phyloP scores from a whole-genome alignment of 2,329 filamentous ascomycete genomes.

The Epichloe scottii region DNA sequence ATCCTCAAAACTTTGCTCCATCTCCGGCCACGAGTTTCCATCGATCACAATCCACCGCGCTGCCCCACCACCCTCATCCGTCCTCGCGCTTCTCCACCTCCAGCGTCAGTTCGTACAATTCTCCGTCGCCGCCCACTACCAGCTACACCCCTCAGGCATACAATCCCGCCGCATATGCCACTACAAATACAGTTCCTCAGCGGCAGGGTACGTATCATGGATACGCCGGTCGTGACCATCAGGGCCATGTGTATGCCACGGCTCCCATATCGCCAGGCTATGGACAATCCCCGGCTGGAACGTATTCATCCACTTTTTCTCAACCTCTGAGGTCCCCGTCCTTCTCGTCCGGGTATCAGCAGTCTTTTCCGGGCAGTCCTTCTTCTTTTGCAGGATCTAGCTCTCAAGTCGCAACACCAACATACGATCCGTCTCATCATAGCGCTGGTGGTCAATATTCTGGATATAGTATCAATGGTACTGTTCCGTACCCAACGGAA shows the following conservation, averaged over 20 bases:
- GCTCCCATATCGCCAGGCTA: constrained; percentile 24
- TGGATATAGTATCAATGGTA: constrained; percentile 13
- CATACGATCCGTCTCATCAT: constrained; percentile 26
- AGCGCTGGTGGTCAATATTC: constrained; percentile 17
- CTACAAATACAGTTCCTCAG: constrained; percentile 30
- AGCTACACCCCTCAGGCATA: constrained; percentile 40
- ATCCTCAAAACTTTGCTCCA: constrained; percentile 51
- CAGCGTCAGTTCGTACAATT: constrained; percentile 17
- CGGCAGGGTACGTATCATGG: constrained; percentile 38
- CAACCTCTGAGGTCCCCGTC: constrained; percentile 15
- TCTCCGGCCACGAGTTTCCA: constrained; percentile 14
- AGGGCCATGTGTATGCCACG: constrained; percentile 26
- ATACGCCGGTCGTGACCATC: constrained; percentile 29
- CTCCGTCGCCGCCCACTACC: constrained; percentile 25
- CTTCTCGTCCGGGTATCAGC: constrained; percentile 27
- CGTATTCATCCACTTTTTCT: constrained; percentile 15
- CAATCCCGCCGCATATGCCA: constrained; percentile 48
- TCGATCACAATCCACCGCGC: constrained; percentile 38
- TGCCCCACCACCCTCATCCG: constrained; percentile 36
- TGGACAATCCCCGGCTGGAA: constrained; percentile 25
- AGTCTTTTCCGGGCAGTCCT: constrained; percentile 24
- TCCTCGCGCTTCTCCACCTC: constrained; percentile 26
- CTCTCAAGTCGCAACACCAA: constrained; percentile 16
- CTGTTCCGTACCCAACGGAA: constrained; percentile 21
- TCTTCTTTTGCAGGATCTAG: constrained; percentile 15